Evolutionary conservation across 805 yeast species (phyloP).

Genomic region (Yarrowia sp.): DNA sequence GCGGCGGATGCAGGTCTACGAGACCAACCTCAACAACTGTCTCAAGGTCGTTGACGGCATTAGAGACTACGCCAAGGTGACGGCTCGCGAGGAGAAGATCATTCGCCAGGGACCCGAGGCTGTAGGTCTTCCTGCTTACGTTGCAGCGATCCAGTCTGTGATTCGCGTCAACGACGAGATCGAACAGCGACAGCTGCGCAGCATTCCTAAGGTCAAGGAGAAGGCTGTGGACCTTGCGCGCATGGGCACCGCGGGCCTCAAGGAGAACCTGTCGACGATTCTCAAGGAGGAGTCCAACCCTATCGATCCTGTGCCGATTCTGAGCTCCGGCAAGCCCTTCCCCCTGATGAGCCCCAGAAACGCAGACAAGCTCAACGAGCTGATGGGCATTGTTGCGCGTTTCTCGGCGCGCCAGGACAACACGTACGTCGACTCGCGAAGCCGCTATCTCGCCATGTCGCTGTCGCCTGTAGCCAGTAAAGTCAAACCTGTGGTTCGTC

Average conservation of each 20-base stretch:
- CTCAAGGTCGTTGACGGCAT: slow-evolving; percentile 36
- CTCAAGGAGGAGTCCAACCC: slow-evolving; percentile 44
- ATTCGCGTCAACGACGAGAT: slow-evolving; percentile 34
- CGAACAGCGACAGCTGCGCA: slow-evolving; percentile 32
- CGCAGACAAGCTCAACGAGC: slow-evolving; percentile 42
- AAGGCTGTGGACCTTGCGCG: slow-evolving; percentile 56
- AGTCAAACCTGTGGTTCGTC: slow-evolving; percentile 28
- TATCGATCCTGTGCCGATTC: slow-evolving; percentile 47
- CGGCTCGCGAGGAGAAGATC: slow-evolving; percentile 44
- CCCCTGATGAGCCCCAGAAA: slow-evolving; percentile 30
- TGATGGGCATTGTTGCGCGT: slow-evolving; percentile 46
- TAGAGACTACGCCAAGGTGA: slow-evolving; percentile 45
- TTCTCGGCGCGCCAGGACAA: slow-evolving; percentile 30
- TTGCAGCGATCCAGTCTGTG: slow-evolving; percentile 33
- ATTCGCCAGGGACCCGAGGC: slow-evolving; percentile 33
- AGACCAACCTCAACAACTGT: slow-evolving; percentile 44
- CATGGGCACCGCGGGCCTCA: slow-evolving; percentile 56
- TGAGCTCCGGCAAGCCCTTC: slow-evolving; percentile 44
- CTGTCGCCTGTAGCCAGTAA: slow-evolving; percentile 30
- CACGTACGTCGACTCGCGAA: slow-evolving; percentile 34
- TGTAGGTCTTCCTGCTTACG: slow-evolving; percentile 33
- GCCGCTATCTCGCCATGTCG: slow-evolving; percentile 30
- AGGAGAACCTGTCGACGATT: slow-evolving; percentile 49
- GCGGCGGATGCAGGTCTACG: slow-evolving; percentile 53
- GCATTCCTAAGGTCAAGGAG: slow-evolving; percentile 63